phyloP scores from a whole-genome alignment of 768 basidiomycete species.

The Cyclocybe aegerita region DNA sequence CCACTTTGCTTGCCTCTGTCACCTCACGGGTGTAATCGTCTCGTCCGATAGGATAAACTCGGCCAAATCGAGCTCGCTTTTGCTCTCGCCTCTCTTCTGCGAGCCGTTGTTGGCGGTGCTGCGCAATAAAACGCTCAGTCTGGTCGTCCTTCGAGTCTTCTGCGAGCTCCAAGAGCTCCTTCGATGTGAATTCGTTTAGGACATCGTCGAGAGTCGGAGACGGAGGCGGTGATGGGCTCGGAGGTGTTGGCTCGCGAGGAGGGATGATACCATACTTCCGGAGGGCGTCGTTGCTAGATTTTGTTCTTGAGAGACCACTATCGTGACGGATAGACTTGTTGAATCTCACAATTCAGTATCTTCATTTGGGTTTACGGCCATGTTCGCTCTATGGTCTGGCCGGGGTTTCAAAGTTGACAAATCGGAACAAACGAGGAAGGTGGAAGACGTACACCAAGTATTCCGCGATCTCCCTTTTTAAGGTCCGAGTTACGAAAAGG shows the following conservation, averaged over 20 bases:
- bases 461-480: no score
- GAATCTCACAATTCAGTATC: conserved; percentile 93
- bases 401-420: not conserved
- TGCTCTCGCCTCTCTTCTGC: conserved; percentile 59
- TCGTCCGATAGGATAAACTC: conserved; percentile 83
- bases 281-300: conserved; percentile 83
- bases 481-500: no score
- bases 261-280: conserved; percentile 92
- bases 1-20: conserved; percentile 82
- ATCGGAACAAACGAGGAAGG: no score
- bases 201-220: conserved; percentile 70
- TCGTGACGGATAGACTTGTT: not conserved
- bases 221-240: conserved; percentile 78
- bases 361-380: conserved; percentile 82
- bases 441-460: no score
- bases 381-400: conserved; percentile 19
- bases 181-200: conserved; percentile 59
- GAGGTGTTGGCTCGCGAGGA: conserved; percentile 64
- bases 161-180: conserved; percentile 65
- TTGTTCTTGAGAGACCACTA: not conserved
- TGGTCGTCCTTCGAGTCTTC: conserved; percentile 80
- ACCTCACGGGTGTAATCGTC: conserved; percentile 96
- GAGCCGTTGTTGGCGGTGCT: conserved; percentile 63
- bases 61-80: conserved; percentile 72
- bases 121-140: conserved; percentile 68